These are phyloP conservation scores for Zopfochytrium polystomum DNA, from an alignment of 371 early-diverging fungal genomes.

Conservation along the genomic window DNA sequence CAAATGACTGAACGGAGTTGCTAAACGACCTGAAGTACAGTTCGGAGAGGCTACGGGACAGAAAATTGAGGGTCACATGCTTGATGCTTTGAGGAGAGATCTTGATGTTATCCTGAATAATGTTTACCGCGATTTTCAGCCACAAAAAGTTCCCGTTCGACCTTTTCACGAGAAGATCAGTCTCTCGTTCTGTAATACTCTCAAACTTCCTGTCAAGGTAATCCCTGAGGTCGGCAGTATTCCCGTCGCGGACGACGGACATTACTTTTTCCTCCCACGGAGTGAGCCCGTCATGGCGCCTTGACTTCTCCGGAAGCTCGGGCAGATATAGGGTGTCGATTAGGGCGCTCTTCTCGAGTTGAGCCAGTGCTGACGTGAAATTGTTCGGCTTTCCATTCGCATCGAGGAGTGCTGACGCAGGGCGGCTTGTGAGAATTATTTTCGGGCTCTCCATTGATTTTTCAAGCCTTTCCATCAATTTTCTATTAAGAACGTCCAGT, in stretches of 20 bases:
- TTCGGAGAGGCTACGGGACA: not conserved
- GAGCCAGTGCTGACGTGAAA: no score
- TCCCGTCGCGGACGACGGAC: not conserved
- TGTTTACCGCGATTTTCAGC: not conserved
- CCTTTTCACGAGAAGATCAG: not conserved
- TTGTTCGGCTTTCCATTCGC: no score
- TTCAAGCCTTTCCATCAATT: no score
- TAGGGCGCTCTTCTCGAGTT: no score
- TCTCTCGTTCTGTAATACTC: not conserved
- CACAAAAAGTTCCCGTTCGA: not conserved
- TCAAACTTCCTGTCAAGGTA: not conserved
- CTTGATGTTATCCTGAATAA: not conserved
- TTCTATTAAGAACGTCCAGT: no score
- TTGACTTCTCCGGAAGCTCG: no score
- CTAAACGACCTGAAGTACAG: not conserved
- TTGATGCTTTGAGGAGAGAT: not conserved
- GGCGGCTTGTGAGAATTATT: not conserved
- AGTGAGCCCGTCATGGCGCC: no score
- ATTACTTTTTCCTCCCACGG: not conserved
- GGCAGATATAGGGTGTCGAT: no score
- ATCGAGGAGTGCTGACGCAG: no score
- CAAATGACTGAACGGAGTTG: not conserved
- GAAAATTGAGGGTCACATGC: not conserved
- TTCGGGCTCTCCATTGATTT: not conserved
- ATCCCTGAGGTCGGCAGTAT: not conserved